A percentile compares a stretch with the other conserved stretches of the same genome.
phyloP scores from a whole-genome alignment of 164 flowering plant species.

The Liquidambar formosana region DNA sequence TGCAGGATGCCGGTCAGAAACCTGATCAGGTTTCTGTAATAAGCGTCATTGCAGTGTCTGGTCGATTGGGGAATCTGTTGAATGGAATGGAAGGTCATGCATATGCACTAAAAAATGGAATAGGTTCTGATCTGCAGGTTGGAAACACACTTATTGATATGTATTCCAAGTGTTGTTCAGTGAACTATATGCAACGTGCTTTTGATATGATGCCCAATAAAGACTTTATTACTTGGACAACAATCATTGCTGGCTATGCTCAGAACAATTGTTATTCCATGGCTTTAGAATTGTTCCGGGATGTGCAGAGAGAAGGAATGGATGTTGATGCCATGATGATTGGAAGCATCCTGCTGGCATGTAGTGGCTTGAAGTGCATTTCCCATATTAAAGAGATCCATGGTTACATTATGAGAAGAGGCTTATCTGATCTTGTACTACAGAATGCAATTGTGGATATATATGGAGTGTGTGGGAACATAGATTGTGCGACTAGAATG shows the following conservation, averaged over 20 bases:
- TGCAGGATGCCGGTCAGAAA: conserved; percentile 38
- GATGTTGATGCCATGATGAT: conserved; percentile 63
- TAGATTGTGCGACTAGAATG: conserved; percentile 48
- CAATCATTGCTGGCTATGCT: conserved; percentile 65
- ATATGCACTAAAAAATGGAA: conserved; percentile 58
- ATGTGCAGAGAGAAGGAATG: conserved; percentile 42
- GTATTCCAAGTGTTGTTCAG: conserved; percentile 65
- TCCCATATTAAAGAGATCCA: conserved; percentile 59
- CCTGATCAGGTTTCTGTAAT: conserved; percentile 64
- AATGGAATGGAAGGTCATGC: conserved; percentile 80
- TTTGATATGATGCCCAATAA: conserved; percentile 50
- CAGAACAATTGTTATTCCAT: conserved; percentile 43
- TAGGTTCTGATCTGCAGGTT: conserved; percentile 56
- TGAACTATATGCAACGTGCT: conserved; percentile 45
- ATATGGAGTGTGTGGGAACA: conserved; percentile 63
- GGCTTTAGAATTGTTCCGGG: conserved; percentile 54
- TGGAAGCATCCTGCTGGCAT: conserved; percentile 68
- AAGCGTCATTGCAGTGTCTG: conserved; percentile 54
- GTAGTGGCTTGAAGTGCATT: conserved; percentile 44
- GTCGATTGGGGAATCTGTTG: conserved; percentile 50
- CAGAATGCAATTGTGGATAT: conserved; percentile 56
- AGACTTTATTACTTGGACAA: conserved; percentile 76
- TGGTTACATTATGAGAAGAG: conserved; percentile 46
- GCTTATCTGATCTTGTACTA: conserved; percentile 52
- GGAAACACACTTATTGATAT: conserved; percentile 79